phyloP scores from a whole-genome alignment of 1,284 basidiomycete species.

The Cerrena zonata region DNA sequence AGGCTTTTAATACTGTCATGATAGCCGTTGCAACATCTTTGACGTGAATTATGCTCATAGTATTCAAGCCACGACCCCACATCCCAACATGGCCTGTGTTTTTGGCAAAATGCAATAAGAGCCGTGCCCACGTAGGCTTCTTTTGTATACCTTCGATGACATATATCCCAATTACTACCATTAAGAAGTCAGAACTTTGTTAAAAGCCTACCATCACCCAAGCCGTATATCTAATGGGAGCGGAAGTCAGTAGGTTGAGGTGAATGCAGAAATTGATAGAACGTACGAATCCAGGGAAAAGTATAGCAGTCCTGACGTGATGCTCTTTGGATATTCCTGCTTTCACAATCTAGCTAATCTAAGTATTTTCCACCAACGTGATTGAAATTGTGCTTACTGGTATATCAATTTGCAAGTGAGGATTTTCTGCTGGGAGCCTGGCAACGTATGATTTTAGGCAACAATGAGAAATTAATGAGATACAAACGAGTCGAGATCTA shows the following conservation, averaged over 20 bases:
- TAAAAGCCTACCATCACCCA: constrained; percentile 35
- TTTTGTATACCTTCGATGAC: constrained; percentile 31
- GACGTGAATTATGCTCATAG: constrained; percentile 36
- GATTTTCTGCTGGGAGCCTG: constrained; percentile 24
- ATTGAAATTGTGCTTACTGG: constrained; percentile 14
- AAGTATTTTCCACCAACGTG: background rate
- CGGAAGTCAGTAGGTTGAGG: too few species aligned
- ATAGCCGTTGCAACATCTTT: constrained; percentile 32
- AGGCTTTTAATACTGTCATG: constrained; percentile 31
- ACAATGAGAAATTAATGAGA: background rate
- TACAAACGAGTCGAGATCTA: constrained; percentile 28
- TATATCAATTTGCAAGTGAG: constrained; percentile 34
- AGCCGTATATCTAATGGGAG: constrained; percentile 40
- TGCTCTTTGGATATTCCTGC: constrained; percentile 35
- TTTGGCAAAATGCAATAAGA: constrained; percentile 30
- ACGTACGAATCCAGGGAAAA: constrained; percentile 29
- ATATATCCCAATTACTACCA: too few species aligned
- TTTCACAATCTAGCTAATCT: constrained; percentile 26
- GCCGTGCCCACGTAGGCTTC: constrained; percentile 29
- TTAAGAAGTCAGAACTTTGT: too few species aligned
- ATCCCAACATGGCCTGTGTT: constrained; percentile 31
- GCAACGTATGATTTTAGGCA: background rate
- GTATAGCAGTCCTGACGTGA: constrained; percentile 38
- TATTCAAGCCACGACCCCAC: constrained; percentile 35
- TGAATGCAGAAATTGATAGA: too few species aligned